phyloP scores from a whole-genome alignment of 768 basidiomycete genomes.

The Suillus alpinus region DNA sequence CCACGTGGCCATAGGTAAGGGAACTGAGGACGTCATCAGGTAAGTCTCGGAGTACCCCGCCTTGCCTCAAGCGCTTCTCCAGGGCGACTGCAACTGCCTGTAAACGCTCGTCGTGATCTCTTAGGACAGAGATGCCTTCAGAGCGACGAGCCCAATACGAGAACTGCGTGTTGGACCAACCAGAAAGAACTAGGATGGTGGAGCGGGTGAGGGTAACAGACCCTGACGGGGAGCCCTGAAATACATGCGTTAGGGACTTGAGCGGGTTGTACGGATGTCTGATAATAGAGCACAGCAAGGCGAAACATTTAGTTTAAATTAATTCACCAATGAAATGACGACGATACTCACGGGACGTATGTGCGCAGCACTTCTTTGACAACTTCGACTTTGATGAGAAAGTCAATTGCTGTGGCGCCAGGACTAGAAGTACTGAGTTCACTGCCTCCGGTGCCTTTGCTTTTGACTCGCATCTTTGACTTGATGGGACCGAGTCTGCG shows the following conservation, averaged over 20 bases:
- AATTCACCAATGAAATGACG: neutral
- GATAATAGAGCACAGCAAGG: conserved; percentile 8
- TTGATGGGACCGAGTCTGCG: conserved; percentile 41
- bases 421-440: conserved; percentile 26
- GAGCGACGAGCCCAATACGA: conserved; percentile 53
- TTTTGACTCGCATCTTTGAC: conserved; percentile 32
- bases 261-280: conserved; percentile 54
- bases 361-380: conserved; percentile 48
- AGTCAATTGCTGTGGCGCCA: conserved; percentile 46
- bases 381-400: conserved; percentile 51
- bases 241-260: conserved; percentile 44
- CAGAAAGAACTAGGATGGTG: conserved; percentile 45
- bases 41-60: conserved; percentile 29
- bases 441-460: conserved; percentile 20
- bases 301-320: neutral
- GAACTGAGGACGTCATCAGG: conserved; percentile 18
- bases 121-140: conserved; percentile 48
- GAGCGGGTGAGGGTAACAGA: conserved; percentile 46
- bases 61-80: conserved; percentile 37
- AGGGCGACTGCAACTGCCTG: conserved; percentile 39
- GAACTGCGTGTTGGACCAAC: conserved; percentile 54
- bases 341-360: conserved; percentile 44
- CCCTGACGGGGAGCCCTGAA: conserved; percentile 36
- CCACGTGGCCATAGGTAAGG: conserved; percentile 18
- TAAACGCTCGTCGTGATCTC: conserved; percentile 38